A percentile compares a stretch with the other conserved stretches of the same genome.
Conservation (phyloP, 73 alveolate genomes). For the Symbiodinium natans region DNA sequence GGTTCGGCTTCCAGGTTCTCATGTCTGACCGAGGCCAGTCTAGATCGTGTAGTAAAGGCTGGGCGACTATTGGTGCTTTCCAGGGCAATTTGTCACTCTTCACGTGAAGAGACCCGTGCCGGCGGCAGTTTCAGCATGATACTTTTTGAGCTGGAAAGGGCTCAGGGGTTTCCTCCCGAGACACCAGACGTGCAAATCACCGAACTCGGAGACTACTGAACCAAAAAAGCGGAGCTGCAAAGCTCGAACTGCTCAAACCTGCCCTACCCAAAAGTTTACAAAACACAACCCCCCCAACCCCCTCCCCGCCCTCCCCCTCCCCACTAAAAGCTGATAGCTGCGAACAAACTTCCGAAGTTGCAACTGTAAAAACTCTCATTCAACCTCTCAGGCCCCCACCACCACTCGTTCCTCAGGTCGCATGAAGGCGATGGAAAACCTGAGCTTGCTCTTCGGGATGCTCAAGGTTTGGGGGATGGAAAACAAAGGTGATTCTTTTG, state of each 20-base stretch:
- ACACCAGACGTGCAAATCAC: no score
- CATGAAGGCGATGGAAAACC: constrained; percentile 2
- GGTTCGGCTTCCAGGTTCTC: no score
- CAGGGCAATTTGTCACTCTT: no score
- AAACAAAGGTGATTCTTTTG: no score
- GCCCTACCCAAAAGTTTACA: neutral
- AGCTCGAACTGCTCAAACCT: neutral
- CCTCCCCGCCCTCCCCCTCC: neutral
- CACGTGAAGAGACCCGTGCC: no score
- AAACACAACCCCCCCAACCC: neutral
- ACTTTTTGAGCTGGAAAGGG: no score
- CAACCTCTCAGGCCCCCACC: neutral
- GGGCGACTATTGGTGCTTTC: no score
- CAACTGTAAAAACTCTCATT: no score
- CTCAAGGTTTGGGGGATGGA: neutral
- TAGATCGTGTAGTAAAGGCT: no score
- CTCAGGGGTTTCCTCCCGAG: no score
- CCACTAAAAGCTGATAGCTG: neutral
- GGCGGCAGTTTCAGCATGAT: no score
- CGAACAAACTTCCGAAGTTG: neutral
- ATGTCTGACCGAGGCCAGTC: no score
- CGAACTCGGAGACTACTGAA: neutral
- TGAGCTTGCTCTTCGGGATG: neutral
- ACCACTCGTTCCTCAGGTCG: neutral
- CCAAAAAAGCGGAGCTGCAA: neutral